Evolutionary conservation across 306 rosid genomes (phyloP), one percentile per base, ranked within the genome.

Genomic region (Medicago lupulina): DNA sequence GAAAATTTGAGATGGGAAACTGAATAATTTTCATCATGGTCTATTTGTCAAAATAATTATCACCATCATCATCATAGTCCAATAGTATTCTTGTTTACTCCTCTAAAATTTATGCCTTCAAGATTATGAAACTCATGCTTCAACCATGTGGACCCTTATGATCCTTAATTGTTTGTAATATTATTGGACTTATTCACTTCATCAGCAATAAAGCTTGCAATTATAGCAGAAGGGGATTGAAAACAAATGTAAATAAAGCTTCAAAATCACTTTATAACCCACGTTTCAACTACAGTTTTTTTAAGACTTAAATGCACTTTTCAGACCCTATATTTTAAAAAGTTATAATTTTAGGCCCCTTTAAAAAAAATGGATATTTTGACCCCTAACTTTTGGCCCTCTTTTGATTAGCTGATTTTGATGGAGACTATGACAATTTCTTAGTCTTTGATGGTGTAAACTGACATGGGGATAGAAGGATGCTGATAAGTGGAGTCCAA

Each of bases 201-300:
- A 49, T 21, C 73, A 58, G 75, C 60, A 67, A 64, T 73, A 71
- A 64, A 25, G 65, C 60, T 60, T 86, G 25, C 14, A 59, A 28
- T 59, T 23, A 12, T 9, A 70, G 58, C 23, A 51, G 2, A 51
- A 21, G 19, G 58, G 19, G 18, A 17, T 62, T 63, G 23, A 1
- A 68, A 21, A 63, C 57, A 50, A 25, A 23, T 40, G 62, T 44
- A 43, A 58, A 9, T 50, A 60, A 67, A 73, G 25, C 23, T 67
- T 44, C 9, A 38, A 53, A 62, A n/a, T 17, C 55, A 47, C 68
- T 54, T 62, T 63, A 47, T 67, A 51, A 21, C 64, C 34, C 49
- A 28, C 9, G 1, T 19, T 57, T 60, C 36, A 51, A 36, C 54
- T 51, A 10, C 58, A 72, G 57, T 60, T 44, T 68, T 25, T 46